Evolutionary conservation across 2,329 filamentous ascomycete genomes (phyloP).

Genomic region (Pyricularia sp.): DNA sequence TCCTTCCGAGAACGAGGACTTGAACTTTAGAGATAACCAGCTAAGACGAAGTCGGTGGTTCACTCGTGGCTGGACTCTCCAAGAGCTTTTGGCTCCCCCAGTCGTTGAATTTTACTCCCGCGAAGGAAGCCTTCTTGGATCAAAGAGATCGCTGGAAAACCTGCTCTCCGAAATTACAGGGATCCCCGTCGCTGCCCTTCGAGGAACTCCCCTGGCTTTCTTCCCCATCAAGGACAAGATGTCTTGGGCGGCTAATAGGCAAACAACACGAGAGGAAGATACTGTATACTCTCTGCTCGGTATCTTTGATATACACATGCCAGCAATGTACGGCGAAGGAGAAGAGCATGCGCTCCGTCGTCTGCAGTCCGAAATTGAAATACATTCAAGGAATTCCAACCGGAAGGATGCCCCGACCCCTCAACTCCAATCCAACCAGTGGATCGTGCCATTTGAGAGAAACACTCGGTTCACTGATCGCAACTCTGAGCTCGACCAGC

Average conservation of each 20-base stretch:
- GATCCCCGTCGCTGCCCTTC: neutral
- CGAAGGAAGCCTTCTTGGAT: neutral
- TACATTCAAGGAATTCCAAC: neutral
- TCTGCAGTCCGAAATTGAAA: neutral
- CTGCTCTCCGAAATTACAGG: constrained; percentile 1
- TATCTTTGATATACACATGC: constrained; percentile 9
- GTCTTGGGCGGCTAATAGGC: constrained; percentile 6
- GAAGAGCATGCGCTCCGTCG: neutral
- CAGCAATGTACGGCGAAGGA: neutral
- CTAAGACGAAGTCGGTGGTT: constrained; percentile 3
- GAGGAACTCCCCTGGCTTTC: neutral
- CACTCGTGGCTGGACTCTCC: constrained; percentile 6
- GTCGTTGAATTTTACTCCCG: neutral
- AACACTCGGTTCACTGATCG: neutral
- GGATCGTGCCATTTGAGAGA: neutral
- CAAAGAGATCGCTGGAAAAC: constrained; percentile 1
- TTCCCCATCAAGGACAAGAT: constrained; percentile 3
- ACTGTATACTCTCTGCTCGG: constrained; percentile 6
- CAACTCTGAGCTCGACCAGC: neutral
- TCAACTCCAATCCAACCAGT: neutral
- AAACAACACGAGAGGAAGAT: constrained; percentile 8
- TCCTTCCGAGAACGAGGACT: neutral
- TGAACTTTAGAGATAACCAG: neutral
- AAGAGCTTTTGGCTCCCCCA: constrained; percentile 5
- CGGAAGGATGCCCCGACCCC: neutral